Percentiles rank a stretch among this genome's conserved stretches.
These are phyloP conservation scores for Rhizophora apiculata DNA, from an alignment of 345 rosid species.

Conservation along the genomic window DNA sequence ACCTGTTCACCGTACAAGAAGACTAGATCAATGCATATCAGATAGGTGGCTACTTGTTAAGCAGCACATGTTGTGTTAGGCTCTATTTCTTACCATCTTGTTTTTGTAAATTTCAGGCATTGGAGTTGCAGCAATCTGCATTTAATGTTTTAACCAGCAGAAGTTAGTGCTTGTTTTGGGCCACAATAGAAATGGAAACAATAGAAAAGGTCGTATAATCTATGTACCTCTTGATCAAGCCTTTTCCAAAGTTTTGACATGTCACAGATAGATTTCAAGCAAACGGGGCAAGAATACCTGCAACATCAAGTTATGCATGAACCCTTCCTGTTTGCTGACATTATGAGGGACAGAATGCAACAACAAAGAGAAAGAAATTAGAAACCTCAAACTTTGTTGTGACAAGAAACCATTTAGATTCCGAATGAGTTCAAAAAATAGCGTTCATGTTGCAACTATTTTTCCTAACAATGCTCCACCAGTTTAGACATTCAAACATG, in stretches of 20 bases:
- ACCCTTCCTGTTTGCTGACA: background rate
- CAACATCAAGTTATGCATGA: conserved; percentile 13
- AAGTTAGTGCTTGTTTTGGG: conserved; percentile 1
- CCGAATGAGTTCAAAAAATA: too few relatives aligned
- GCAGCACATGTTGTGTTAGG: background rate
- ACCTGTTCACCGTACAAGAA: conserved; percentile 29
- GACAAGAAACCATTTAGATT: too few relatives aligned
- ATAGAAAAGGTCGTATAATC: background rate
- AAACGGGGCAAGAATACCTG: conserved; percentile 85
- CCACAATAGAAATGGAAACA: background rate
- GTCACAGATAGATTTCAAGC: conserved; percentile 76
- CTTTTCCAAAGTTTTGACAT: conserved; percentile 72
- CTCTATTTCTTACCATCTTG: conserved; percentile 49
- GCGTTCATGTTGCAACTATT: too few relatives aligned
- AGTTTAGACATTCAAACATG: background rate
- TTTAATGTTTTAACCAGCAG: background rate
- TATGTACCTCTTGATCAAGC: conserved; percentile 74
- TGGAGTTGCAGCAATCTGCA: conserved; percentile 71
- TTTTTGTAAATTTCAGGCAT: conserved; percentile 68
- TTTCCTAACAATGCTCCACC: background rate
- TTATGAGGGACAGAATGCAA: background rate
- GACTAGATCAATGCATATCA: background rate
- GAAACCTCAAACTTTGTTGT: too few relatives aligned
- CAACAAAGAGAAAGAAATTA: too few relatives aligned
- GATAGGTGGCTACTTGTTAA: background rate